phyloP scores from a whole-genome alignment of 208 protist species.

The Leishmania aethiopica region DNA sequence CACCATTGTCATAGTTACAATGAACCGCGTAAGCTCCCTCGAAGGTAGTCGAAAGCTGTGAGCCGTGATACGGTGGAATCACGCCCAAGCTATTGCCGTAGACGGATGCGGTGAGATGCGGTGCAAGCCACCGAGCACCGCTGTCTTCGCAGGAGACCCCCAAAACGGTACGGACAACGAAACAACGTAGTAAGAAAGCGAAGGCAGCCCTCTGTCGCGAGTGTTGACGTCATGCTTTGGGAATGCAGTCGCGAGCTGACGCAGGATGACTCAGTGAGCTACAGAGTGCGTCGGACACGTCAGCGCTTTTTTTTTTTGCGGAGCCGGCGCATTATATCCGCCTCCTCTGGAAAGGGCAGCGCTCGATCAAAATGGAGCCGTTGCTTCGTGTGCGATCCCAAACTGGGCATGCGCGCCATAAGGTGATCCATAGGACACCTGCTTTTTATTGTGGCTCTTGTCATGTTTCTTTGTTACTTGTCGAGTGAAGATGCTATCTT shows the following conservation, averaged over 20 bases:
- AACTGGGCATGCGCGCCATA: not conserved
- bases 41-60: not conserved
- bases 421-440: not conserved
- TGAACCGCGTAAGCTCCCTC: not conserved
- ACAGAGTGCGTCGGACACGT: not conserved
- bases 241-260: not conserved
- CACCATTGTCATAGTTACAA: constrained; percentile 35
- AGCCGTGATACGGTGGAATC: not conserved
- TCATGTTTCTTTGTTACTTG: not conserved
- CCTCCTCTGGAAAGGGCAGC: not conserved
- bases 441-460: not conserved
- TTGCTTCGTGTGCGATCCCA: not conserved
- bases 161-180: not conserved
- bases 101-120: not conserved
- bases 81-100: not conserved
- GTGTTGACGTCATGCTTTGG: not conserved
- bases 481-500: not conserved
- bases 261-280: not conserved
- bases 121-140: not conserved
- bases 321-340: not conserved
- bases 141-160: not conserved
- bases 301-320: not conserved
- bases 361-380: not conserved
- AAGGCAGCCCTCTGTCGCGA: not conserved
- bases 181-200: not conserved